phyloP scores from a whole-genome alignment of 306 rosid genomes.

The Inga oerstediana region DNA sequence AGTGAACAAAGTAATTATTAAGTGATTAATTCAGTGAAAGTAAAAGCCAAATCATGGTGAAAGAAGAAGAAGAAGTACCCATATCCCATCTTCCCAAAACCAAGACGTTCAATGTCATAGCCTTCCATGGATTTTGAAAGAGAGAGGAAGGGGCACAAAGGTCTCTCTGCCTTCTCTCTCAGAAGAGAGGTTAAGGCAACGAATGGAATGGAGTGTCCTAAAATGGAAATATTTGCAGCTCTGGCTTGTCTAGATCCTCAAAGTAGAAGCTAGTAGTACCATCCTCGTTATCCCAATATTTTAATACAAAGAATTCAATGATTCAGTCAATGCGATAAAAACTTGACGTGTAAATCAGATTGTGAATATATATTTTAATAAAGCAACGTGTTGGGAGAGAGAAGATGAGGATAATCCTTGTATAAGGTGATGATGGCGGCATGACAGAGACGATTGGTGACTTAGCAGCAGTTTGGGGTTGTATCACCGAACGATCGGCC shows the following conservation, averaged over 20 bases:
- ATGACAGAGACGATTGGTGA: neutral
- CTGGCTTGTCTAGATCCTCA: neutral
- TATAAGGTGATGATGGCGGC: neutral
- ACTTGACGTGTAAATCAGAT: neutral
- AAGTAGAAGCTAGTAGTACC: neutral
- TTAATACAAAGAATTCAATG: neutral
- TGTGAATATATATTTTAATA: neutral
- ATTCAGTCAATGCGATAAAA: neutral
- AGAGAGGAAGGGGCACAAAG: constrained; percentile 13
- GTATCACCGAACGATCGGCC: neutral
- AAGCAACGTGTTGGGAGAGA: constrained; percentile 8
- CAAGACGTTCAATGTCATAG: constrained; percentile 57
- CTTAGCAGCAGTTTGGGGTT: no score
- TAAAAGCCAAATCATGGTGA: neutral
- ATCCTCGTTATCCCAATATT: neutral
- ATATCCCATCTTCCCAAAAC: constrained; percentile 77
- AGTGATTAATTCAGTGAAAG: neutral
- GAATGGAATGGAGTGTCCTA: constrained; percentile 36
- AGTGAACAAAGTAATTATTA: neutral
- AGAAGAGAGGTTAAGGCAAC: constrained; percentile 29
- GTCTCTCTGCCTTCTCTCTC: constrained; percentile 8
- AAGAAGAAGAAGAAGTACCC: constrained; percentile 44
- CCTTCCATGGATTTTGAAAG: constrained; percentile 55
- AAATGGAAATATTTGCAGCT: constrained; percentile 37
- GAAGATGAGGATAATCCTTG: neutral